Conservation (phyloP, 345 rosid species). For the Pugionium cornutum region DNA sequence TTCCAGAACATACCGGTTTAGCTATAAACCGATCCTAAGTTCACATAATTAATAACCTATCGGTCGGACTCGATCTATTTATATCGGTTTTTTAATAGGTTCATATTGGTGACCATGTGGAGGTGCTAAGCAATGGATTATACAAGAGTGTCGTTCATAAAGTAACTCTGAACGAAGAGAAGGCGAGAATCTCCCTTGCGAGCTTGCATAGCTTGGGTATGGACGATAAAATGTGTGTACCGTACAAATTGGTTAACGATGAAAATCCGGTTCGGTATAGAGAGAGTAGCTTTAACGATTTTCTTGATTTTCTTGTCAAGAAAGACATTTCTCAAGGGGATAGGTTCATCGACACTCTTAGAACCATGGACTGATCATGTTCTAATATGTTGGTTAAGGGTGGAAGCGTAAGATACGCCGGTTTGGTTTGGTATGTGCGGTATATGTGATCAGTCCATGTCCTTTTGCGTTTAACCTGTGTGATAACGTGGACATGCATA, state of each 20-base stretch:
- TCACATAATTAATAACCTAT: too few relatives aligned
- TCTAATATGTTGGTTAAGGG: constrained; percentile 6
- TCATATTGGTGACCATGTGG: constrained; percentile 65
- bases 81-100: constrained; percentile 36
- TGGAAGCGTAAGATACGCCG: constrained; percentile 8
- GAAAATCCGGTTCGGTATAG: constrained; percentile 47
- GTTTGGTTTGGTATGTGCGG: constrained; percentile 16
- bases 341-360: constrained; percentile 51
- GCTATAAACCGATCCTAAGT: too few relatives aligned
- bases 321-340: constrained; percentile 52
- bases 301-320: constrained; percentile 51
- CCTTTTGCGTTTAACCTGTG: constrained; percentile 16
- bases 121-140: constrained; percentile 68
- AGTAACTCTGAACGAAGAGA: constrained; percentile 45
- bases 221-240: constrained; percentile 63
- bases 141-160: constrained; percentile 61
- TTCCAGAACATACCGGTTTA: background rate
- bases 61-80: background rate
- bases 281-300: constrained; percentile 66
- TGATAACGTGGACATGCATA: constrained; percentile 24
- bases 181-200: constrained; percentile 55
- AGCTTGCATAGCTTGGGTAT: constrained; percentile 67
- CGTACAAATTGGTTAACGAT: constrained; percentile 52
- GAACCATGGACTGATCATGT: constrained; percentile 39
- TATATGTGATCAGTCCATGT: constrained; percentile 19